Evolutionary conservation across 78 protist species (phyloP).

Genomic region (Mastigamoeba balamuthi): DNA sequence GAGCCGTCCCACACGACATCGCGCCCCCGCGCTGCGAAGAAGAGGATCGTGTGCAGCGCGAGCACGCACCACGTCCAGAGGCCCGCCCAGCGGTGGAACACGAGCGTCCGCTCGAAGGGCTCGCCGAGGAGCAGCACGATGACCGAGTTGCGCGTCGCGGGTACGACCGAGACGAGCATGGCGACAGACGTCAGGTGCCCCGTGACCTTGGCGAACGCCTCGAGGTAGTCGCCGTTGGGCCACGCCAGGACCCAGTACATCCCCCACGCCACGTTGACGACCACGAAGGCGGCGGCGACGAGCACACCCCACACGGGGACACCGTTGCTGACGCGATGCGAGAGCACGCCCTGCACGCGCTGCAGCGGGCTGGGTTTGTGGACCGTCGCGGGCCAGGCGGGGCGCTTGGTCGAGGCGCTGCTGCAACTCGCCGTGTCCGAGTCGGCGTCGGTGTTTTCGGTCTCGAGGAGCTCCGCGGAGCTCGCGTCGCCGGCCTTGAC

Average conservation of each 20-base stretch:
- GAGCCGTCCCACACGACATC: not conserved
- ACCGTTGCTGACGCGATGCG: too few relatives aligned
- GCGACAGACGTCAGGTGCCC: not conserved
- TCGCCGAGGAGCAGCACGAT: not conserved
- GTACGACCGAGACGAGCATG: not conserved
- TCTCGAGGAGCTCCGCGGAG: too few relatives aligned
- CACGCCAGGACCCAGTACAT: not conserved
- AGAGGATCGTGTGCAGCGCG: not conserved
- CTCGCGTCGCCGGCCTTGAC: too few relatives aligned
- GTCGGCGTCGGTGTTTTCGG: too few relatives aligned
- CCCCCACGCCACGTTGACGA: not conserved
- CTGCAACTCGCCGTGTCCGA: too few relatives aligned
- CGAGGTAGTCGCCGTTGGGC: too few relatives aligned
- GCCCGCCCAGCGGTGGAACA: not conserved
- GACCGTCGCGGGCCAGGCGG: too few relatives aligned
- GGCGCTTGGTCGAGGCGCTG: too few relatives aligned
- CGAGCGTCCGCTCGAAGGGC: not conserved
- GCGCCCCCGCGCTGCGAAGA: not conserved
- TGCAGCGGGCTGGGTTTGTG: too few relatives aligned
- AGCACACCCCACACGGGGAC: too few relatives aligned
- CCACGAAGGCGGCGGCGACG: too few relatives aligned
- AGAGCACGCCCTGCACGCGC: too few relatives aligned
- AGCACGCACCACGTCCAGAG: not conserved
- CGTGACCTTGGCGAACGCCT: not conserved
- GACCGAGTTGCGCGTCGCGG: not conserved